These are phyloP conservation scores for Blastobotrys indianensis DNA, from an alignment of 1,139 yeast genomes.

Conservation along the genomic window DNA sequence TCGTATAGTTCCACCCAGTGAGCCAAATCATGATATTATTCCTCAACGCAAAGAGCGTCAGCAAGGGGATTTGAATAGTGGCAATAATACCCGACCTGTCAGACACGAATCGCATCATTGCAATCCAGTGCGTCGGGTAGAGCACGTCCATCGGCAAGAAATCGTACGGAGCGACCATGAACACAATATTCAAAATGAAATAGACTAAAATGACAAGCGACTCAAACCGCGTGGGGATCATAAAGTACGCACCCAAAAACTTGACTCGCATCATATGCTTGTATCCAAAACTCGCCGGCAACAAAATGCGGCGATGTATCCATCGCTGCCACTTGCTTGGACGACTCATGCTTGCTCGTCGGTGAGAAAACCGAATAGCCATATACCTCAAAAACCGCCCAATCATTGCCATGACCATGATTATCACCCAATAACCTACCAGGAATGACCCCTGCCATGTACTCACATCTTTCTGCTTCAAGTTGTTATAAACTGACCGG, in stretches of 20 bases:
- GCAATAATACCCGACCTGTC: conserved; percentile 59
- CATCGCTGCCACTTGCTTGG: conserved; percentile 21
- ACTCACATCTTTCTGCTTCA: conserved; percentile 30
- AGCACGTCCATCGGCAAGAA: conserved; percentile 38
- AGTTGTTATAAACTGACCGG: conserved; percentile 22
- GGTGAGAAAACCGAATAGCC: conserved; percentile 25
- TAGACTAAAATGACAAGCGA: conserved; percentile 45
- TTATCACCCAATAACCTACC: conserved; percentile 34
- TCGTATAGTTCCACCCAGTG: conserved; percentile 59
- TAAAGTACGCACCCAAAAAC: conserved; percentile 24
- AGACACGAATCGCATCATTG: conserved; percentile 44
- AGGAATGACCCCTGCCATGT: conserved; percentile 33
- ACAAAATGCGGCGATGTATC: conserved; percentile 24
- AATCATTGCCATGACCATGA: conserved; percentile 20
- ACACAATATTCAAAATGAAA: conserved; percentile 41
- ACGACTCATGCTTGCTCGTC: conserved; percentile 22
- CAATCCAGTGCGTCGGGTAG: conserved; percentile 37
- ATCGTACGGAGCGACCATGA: conserved; percentile 40
- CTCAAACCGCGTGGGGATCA: conserved; percentile 62
- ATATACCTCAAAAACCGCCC: conserved; percentile 19
- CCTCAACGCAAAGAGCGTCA: conserved; percentile 55
- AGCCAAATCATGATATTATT: conserved; percentile 51
- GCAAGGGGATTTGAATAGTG: conserved; percentile 50
- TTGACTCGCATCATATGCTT: conserved; percentile 28
- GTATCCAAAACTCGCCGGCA: conserved; percentile 33